Evolutionary conservation across 352 stramenopile genomes (phyloP), one percentile per base, ranked within the genome.

Genomic region (Plasmopara halstedii): DNA sequence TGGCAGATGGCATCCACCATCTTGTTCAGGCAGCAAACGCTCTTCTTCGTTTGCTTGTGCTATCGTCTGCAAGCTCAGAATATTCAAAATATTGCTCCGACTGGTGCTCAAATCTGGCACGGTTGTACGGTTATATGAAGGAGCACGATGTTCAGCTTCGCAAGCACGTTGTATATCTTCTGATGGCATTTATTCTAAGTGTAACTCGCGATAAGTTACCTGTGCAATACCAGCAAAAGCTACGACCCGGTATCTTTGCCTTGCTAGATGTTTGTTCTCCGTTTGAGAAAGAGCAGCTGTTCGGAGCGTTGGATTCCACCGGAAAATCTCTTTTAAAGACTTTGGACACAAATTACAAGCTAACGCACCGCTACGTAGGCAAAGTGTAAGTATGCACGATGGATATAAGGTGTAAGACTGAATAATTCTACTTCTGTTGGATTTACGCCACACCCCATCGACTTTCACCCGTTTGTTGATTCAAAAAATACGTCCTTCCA

Each of bases 91-190:
- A 62, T 37, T 69, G 59, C 35, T 52, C 58, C 1, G 72, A 88
- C 42, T 94, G 82, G 82, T 75, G 67, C 36, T 85, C 75, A n/a
- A 94, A 94, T 53, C 61, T 94, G 15, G 78, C 79, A 19, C 82
- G 82, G 40, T 60, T 94, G 18, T 91, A 88, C 45, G 82, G 82
- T 4, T 94, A 94, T 62, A 81, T 94, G 64, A 88, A 89, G 53
- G 70, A 80, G 31, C 82, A 91, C 48, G 72, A 85, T 37, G 56
- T 70, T 4, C 68, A 81, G 27, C 59, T 94, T 11, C 79, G 82
- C 48, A 94, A 94, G 44, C 75, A 94, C 52, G 80, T 94, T 6
- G 75, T 91, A 35, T 94, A 90, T 49, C 53, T 91, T 17, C 54
- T 94, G 34, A 66, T 88, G 53, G 48, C 77, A 17, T 90, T 84